Base-by-base conservation (phyloP, 2,329 filamentous ascomycete species). In the Aspergillus ruber region DNA sequence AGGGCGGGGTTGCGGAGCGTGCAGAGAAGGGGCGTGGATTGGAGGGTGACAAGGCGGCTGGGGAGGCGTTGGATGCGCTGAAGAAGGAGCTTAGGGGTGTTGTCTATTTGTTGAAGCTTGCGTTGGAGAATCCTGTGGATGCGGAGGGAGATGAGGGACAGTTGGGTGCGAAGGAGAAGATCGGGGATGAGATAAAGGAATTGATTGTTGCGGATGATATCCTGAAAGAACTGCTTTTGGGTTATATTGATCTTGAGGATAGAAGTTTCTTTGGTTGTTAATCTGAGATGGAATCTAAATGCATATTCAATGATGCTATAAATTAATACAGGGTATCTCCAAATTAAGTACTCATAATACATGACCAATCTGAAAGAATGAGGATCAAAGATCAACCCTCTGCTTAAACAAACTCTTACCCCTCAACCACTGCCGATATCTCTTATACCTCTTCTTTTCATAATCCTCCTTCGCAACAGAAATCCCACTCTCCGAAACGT, bases 351-450 rank as follows among this genome's bases (percentile, higher is more conserved):
- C 10, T 12, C 25, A 29, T 12, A 29, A 12, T 10, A 29, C 21
- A 44, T 3, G 48, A 29, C 43, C 27, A 13, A 42, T 15, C 13
- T 38, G 17, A 36, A 41, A 17, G 10, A 35, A 48, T 12, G 20
- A 21, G 23, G 15, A 50, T 62, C 53, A 71, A 12, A 61, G 39
- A 61, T 77, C 75, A 54, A 77, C 75, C 41, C 84, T 82, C 75
- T 96, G 90, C 71, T 97, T 97, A 68, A 97, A 97, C 60, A 97
- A 79, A 60, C 89, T 95, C 74, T 96, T 97, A 15, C 91, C 91
- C 52, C 84, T 80, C 62, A 98, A 75, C 91, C 93, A 98, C 70
- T 96, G 94, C 60, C 85, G 76, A 70, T 98, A 98, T 8, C 90
- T 88, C 71, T 95, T 97, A 69, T 98, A 98, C 57, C 93, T 78